Base-by-base conservation (phyloP, 2,329 filamentous ascomycete species). In the Diplodia corticola region DNA sequence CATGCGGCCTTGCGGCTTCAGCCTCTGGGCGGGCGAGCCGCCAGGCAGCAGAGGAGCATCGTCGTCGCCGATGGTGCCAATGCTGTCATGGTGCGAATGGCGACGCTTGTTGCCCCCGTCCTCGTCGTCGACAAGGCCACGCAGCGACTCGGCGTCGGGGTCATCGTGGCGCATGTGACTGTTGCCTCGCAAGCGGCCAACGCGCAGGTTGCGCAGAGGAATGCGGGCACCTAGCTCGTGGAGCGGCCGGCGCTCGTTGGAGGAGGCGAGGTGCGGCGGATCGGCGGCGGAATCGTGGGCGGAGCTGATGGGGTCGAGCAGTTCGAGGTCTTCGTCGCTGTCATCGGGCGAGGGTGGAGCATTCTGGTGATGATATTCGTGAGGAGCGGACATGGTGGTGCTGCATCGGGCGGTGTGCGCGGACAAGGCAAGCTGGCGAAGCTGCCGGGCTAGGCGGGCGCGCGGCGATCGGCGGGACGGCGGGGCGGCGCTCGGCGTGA, bases 31-130 rank as follows among this genome's bases (percentile, higher is more conserved):
- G 35, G 70, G 68, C 70, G 71, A 67, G 73, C 74, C 65, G 70
- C 46, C 75, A 76, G 85, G 81, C 22, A 96, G 81, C 35, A 96
- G 82, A n/a, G 91, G 91, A 40, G 87, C 88, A 78, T 94, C 89
- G 69, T 94, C 92, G 55, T 88, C 87, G 24, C 83, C 85, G 69
- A 73, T 75, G 65, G 81, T 81, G 17, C 82, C 82, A 28, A 79
- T 82, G 73, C 86, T 88, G 22, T 82, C 85, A 13, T 44, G 54
- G 68, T 86, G 87, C 1, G 88, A 89, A 71, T 86, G 84, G 68
- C 40, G 40, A n/a, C 85, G 82, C 67, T 83, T 81, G 63, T 80
- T 80, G 22, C 82, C 80, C 5, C 81, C 82, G 50, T 88, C 85
- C 15, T 84, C 82, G 55, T 90, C 87, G 61, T 88, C 87, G 64